Conservation (phyloP, 148 eudicot species). For the Chenopodium quinoa region DNA sequence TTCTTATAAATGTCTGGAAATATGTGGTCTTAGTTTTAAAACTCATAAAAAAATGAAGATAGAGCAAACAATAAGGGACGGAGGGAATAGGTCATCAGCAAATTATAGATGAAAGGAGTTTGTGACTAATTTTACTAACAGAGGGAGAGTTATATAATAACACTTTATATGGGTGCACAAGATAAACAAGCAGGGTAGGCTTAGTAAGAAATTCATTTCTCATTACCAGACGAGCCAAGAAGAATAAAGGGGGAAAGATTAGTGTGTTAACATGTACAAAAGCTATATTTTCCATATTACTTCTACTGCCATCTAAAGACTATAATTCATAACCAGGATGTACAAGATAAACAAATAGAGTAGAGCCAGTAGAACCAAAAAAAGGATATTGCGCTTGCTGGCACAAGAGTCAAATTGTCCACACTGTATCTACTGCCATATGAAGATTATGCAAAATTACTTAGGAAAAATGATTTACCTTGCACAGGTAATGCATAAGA, state of each 20-base stretch:
- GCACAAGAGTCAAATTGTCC: not conserved
- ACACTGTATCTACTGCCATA: not conserved
- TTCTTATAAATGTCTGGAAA: no score
- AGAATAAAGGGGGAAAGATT: not conserved
- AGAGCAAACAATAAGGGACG: no score
- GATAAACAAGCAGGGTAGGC: not conserved
- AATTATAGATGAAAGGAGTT: not conserved
- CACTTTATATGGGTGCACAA: not conserved
- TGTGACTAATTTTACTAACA: not conserved
- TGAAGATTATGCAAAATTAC: not conserved
- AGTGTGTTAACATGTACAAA: not conserved
- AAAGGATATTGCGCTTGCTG: not conserved
- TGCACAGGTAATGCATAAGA: slow-evolving; percentile 95
- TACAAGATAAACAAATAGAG: not conserved
- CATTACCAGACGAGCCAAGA: not conserved
- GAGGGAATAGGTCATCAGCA: no score
- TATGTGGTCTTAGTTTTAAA: no score
- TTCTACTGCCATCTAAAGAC: not conserved
- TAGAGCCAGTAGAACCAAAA: not conserved
- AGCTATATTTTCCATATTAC: slow-evolving; percentile 1
- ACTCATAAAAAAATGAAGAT: no score
- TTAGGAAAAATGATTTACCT: slow-evolving; percentile 39
- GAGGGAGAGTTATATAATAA: not conserved
- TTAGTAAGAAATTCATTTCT: not conserved
- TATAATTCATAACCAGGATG: not conserved